Percentiles rank a stretch among this genome's conserved stretches.
Evolutionary conservation across 768 basidiomycete genomes (phyloP).

Genomic region (Tulasnella sp.): DNA sequence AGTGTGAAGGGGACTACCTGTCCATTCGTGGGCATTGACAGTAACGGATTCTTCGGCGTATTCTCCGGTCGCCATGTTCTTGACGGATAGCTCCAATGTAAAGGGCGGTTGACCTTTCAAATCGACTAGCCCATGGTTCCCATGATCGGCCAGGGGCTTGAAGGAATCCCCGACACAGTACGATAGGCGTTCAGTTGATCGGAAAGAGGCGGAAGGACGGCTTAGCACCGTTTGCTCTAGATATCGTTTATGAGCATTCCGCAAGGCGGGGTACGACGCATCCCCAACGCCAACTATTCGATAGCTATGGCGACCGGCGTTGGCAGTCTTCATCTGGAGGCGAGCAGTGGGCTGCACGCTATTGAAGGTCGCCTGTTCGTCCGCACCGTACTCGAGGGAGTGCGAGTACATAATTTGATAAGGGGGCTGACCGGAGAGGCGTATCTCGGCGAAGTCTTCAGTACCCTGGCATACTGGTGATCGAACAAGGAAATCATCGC

Average conservation of each 20-base stretch:
- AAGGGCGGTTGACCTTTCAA: conserved; percentile 84
- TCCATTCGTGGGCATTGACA: conserved; percentile 47
- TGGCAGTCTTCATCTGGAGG: conserved; percentile 68
- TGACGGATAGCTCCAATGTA: conserved; percentile 57
- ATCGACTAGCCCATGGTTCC: conserved; percentile 48
- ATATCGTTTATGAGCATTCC: conserved; percentile 42
- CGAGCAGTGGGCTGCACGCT: conserved; percentile 71
- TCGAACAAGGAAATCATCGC: conserved; percentile 64
- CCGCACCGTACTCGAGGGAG: neutral
- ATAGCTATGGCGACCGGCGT: conserved; percentile 72
- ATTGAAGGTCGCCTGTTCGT: conserved; percentile 52
- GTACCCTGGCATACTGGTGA: conserved; percentile 71
- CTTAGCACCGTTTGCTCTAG: conserved; percentile 78
- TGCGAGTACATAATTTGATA: conserved; percentile 52
- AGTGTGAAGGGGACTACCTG: conserved; percentile 19
- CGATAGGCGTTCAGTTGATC: conserved; percentile 46
- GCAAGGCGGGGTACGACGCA: conserved; percentile 58
- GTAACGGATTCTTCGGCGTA: conserved; percentile 44
- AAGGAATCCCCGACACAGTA: conserved; percentile 68
- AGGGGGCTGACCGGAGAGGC: conserved; percentile 73
- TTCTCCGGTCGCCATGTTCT: conserved; percentile 60
- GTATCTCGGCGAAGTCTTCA: conserved; percentile 71
- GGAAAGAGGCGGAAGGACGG: conserved; percentile 73
- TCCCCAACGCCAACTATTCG: conserved; percentile 86
- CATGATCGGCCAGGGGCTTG: conserved; percentile 37